Evolutionary conservation across 129 eudicot genomes (phyloP).

Genomic region (Artemisia argyi): DNA sequence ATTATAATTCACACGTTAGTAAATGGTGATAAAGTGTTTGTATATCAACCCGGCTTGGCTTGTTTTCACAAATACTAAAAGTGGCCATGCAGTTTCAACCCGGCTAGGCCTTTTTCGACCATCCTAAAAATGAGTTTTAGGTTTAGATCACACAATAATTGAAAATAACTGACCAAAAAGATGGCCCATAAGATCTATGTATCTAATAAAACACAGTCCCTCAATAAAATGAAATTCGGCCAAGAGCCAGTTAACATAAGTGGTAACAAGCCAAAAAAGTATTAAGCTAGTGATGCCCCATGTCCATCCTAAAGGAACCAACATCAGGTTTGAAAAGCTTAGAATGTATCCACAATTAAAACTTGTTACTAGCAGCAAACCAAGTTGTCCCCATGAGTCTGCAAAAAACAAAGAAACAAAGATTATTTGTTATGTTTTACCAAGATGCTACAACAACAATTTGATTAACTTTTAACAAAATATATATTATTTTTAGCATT

Average conservation of each 20-base stretch:
- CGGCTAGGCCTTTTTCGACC: too few species aligned
- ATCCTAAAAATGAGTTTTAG: too few species aligned
- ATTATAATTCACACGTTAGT: too few species aligned
- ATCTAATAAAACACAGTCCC: conserved; percentile 55
- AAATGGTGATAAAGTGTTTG: too few species aligned
- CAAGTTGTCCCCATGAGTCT: conserved; percentile 59
- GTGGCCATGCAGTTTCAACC: too few species aligned
- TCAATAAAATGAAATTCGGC: conserved; percentile 52
- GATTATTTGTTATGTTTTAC: background rate
- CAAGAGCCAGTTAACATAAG: conserved; percentile 56
- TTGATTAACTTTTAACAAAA: too few species aligned
- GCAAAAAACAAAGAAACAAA: conserved; percentile 8
- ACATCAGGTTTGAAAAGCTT: conserved; percentile 53
- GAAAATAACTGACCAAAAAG: background rate
- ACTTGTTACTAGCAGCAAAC: conserved; percentile 47
- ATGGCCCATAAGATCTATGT: conserved; percentile 57
- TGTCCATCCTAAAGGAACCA: conserved; percentile 63
- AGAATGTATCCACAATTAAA: conserved; percentile 63
- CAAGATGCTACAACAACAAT: too few species aligned
- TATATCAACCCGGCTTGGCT: too few species aligned
- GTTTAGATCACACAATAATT: background rate
- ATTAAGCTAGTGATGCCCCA: conserved; percentile 48
- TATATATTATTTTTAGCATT: too few species aligned
- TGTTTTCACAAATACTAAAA: too few species aligned
- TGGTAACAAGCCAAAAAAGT: conserved; percentile 27